Conservation (phyloP, 805 yeast species). For the Spencermartinsiella europaea region DNA sequence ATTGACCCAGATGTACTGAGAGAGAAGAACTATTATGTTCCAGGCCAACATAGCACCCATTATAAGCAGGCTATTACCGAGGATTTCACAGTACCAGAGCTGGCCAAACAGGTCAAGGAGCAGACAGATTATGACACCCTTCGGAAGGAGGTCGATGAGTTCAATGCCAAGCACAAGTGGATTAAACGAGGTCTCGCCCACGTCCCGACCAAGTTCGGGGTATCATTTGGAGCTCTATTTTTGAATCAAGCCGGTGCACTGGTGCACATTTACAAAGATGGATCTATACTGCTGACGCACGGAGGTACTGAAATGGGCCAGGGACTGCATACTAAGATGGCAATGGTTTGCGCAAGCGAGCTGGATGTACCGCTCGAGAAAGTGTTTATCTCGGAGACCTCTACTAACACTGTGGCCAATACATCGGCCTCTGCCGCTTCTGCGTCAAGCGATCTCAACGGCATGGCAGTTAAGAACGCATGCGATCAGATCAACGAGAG, state of each 20-base stretch:
- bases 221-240: constrained; percentile 42
- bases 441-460: constrained; percentile 45
- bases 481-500: constrained; percentile 42
- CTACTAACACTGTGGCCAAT: constrained; percentile 44
- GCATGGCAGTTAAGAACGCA: constrained; percentile 45
- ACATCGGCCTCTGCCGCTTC: constrained; percentile 48
- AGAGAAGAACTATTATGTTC: constrained; percentile 34
- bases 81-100: constrained; percentile 37
- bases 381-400: constrained; percentile 42
- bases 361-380: constrained; percentile 38
- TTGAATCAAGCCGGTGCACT: constrained; percentile 47
- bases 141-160: constrained; percentile 36
- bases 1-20: constrained; percentile 39
- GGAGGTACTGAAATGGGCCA: constrained; percentile 51
- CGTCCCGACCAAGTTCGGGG: constrained; percentile 45
- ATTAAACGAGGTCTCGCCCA: constrained; percentile 44
- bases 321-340: constrained; percentile 46
- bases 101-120: constrained; percentile 35
- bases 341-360: constrained; percentile 43
- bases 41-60: constrained; percentile 32
- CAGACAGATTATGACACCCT: constrained; percentile 35
- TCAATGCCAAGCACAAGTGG: constrained; percentile 40
- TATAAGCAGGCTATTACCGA: constrained; percentile 39
- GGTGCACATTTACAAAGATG: constrained; percentile 43
- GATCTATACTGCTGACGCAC: constrained; percentile 42